Evolutionary conservation across 805 yeast genomes (phyloP).

Genomic region (Metschnikowia dekortorum): DNA sequence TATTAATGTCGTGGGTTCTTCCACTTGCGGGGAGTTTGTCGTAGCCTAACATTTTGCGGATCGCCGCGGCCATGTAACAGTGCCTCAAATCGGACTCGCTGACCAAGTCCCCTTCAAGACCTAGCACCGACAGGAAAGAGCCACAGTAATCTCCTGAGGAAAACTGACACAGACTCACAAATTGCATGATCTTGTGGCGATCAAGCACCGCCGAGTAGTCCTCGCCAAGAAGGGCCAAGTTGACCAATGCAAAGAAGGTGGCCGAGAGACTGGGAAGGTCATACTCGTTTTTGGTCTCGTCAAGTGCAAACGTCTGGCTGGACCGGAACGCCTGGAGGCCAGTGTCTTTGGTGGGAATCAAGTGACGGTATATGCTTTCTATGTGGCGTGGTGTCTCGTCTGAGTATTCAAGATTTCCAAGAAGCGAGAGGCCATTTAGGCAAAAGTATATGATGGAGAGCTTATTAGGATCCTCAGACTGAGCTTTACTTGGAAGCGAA

Average conservation of each 20-base stretch:
- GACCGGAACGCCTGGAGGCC: conserved; percentile 53
- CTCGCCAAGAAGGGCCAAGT: conserved; percentile 48
- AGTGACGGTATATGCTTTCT: conserved; percentile 45
- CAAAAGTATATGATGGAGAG: conserved; percentile 70
- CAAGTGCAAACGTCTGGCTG: conserved; percentile 42
- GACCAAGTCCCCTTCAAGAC: conserved; percentile 23
- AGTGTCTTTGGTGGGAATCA: conserved; percentile 29
- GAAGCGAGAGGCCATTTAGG: conserved; percentile 53
- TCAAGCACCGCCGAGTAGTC: conserved; percentile 29
- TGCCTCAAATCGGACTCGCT: conserved; percentile 74
- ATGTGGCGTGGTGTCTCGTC: conserved; percentile 21
- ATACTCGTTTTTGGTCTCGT: conserved; percentile 25
- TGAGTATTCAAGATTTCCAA: conserved; percentile 32
- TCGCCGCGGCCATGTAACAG: conserved; percentile 67
- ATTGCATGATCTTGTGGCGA: conserved; percentile 49
- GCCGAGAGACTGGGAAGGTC: conserved; percentile 68
- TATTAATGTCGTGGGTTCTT: conserved; percentile 38
- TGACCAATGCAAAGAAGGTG: conserved; percentile 69
- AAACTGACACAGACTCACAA: conserved; percentile 57
- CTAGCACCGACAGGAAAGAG: conserved; percentile 32
- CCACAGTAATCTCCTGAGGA: conserved; percentile 26
- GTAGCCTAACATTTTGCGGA: conserved; percentile 48
- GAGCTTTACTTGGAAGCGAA: conserved; percentile 51
- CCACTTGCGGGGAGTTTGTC: conserved; percentile 25
- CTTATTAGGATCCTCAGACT: conserved; percentile 65